Conservation (phyloP, 257 asterid species). For the Eucommia ulmoides region DNA sequence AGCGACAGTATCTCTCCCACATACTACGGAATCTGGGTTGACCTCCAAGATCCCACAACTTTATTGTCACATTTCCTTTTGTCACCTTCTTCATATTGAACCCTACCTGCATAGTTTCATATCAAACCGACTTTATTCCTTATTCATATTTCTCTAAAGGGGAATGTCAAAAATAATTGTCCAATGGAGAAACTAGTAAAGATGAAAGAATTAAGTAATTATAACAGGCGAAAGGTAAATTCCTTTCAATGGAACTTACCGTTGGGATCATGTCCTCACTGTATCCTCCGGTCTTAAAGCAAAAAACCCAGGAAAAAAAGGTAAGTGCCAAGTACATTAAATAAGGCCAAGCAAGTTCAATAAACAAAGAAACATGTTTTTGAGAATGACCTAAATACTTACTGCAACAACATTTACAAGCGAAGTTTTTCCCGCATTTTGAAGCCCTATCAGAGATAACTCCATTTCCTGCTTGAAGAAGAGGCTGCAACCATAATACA, state of each 20-base stretch:
- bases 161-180: not conserved
- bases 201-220: not conserved
- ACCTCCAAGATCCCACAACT: conserved; percentile 99
- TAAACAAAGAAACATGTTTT: not conserved
- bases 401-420: conserved; percentile 95
- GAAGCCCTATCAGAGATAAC: conserved; percentile 93
- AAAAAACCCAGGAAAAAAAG: conserved; percentile 6
- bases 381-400: conserved; percentile 21
- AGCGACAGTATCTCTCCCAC: conserved; percentile 99
- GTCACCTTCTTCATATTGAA: conserved; percentile 95
- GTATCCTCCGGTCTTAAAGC: conserved; percentile 87
- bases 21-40: conserved; percentile 94
- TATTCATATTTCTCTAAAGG: no score
- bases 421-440: conserved; percentile 98
- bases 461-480: conserved; percentile 99
- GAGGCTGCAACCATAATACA: conserved; percentile 39
- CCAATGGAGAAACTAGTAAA: not conserved
- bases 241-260: conserved; percentile 56
- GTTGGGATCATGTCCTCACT: conserved; percentile 99
- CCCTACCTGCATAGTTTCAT: conserved; percentile 67
- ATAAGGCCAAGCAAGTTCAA: conserved; percentile 7
- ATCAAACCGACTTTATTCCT: no score
- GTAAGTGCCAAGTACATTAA: conserved; percentile 10
- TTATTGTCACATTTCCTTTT: conserved; percentile 92
- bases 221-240: no score